Evolutionary conservation across 805 yeast genomes (phyloP), one percentile per base, ranked within the genome.

Genomic region (Yamadazyma akitaensis): DNA sequence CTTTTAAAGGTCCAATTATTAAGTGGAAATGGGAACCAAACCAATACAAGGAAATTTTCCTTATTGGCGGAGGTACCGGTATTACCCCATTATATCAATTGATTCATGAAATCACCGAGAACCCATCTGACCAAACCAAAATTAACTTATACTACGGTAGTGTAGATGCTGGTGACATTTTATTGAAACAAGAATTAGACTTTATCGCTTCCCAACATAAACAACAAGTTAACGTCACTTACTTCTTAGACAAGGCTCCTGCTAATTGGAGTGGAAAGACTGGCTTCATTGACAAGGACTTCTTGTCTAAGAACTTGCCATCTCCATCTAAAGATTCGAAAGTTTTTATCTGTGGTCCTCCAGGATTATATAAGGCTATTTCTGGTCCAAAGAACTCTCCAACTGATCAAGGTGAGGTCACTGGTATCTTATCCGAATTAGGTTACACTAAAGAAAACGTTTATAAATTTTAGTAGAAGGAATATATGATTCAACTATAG

Each of bases 41-140:
- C 77, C 80, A 83, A 64, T 92, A 80, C 75, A 80, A 86, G 60
- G 73, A 81, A 54, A 81, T 94, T 64, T 81, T 85, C 48, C 79
- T 94, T 64, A 75, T 94, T 57, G 98, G 97, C 59, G 99, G 96
- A 62, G 99, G 99, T 63, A 78, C 96, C 43, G 98, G 98, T 70
- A 91, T 94, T 67, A 88, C 97, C 40, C 99, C 99, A 50, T 77
- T 94, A 69, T 91, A 79, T 77, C 99, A 94, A 76, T 71, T 94
- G 65, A 67, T 88, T 52, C 85, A 81, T 60, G 83, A 81, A 64
- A 79, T 92, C 63, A 76, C 87, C 61, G 75, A 77, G 63, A 81
- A 91, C 76, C 91, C 96, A 47, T 73, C 70, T 39, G 98, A 94
- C 73, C 85, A 88, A 67, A 94, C 99, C 61, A 85, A 89, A 77